Percentiles rank a stretch among this genome's conserved stretches.
Evolutionary conservation across 495 filamentous ascomycete species (phyloP).

Genomic region (Diplogelasinospora grovesii): DNA sequence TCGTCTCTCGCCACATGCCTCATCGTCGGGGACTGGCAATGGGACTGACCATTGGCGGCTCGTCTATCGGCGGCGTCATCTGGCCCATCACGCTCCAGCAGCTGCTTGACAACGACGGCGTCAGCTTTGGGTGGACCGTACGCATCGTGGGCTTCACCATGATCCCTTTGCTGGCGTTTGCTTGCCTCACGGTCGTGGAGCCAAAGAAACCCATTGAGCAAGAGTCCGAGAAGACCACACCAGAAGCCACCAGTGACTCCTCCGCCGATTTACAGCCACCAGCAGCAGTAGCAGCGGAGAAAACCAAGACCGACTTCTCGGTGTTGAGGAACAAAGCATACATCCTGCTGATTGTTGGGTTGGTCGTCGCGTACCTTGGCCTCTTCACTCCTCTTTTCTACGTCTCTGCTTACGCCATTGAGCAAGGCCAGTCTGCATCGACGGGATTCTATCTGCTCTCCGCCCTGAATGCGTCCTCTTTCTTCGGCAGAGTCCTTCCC

Average conservation of each 20-base stretch:
- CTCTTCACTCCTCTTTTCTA: constrained; percentile 50
- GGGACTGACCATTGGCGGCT: constrained; percentile 47
- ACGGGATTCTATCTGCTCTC: constrained; percentile 45
- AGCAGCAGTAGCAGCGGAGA: constrained; percentile 1
- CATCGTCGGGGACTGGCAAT: constrained; percentile 41
- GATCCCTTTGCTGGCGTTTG: constrained; percentile 33
- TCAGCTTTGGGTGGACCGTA: constrained; percentile 51
- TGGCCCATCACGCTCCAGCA: constrained; percentile 33
- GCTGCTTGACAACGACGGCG: constrained; percentile 21
- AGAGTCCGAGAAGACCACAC: constrained; percentile 8
- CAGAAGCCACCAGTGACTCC: neutral
- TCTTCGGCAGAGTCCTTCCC: constrained; percentile 47
- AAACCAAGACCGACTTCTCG: neutral
- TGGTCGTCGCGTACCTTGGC: constrained; percentile 37
- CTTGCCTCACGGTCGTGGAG: constrained; percentile 29
- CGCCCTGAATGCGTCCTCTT: constrained; percentile 40
- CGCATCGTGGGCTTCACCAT: constrained; percentile 49
- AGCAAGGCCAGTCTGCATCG: constrained; percentile 27
- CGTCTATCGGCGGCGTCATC: constrained; percentile 48
- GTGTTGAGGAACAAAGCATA: constrained; percentile 13
- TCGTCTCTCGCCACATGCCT: constrained; percentile 42
- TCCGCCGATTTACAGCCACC: constrained; percentile 12
- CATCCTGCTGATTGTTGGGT: constrained; percentile 10
- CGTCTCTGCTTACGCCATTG: constrained; percentile 39
- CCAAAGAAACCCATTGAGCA: constrained; percentile 18